Base-by-base conservation (phyloP, 2,329 filamentous ascomycete genomes). In the Claviceps fusiformis region DNA sequence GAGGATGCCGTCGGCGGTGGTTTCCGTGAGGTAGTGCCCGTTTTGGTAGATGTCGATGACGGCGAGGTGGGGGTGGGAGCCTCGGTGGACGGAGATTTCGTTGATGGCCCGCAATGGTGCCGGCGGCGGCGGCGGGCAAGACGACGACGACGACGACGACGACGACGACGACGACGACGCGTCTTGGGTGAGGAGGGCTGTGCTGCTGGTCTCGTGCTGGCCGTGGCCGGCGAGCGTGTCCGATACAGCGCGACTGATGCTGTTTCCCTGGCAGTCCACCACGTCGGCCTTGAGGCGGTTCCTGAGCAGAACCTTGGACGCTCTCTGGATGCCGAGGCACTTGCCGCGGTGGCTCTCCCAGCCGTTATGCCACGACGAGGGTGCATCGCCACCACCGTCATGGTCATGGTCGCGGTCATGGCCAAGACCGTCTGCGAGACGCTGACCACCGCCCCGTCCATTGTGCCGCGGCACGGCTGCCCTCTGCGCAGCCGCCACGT, bases 1-100 rank as follows among this genome's bases (percentile, higher is more conserved):
- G 48, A 97, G 86, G 69, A 98, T 95, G 52, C 93, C 93, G 68
- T 98, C 93, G 1, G 91, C 92, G 13, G 95, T 91, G 0, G 89
- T 92, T 68, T 95, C 90, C 1, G 93, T 98, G 49, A 98, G 75
- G 63, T 93, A 95, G 54, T 89, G 83, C 39, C 88, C 86, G 62
- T 91, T 91, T 57, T 97, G 86, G 64, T 84, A 93, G 47, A 98
- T 88, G 64, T 95, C 89, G 61, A 98, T 88, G 60, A 95, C 85
- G 43, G 90, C 89, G 6, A 98, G 79, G 68, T 97, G 92, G 0
- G 93, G 89, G 59, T 92, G 85, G 39, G 86, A 85, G 45, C 93
- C 93, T 27, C 93, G 84, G 69, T 98, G 93, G 41, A 98, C 85
- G 1, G 95, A 86, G 11, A 98, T 85, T 70, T 98, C 93, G 68